Evolutionary conservation across 2,329 filamentous ascomycete species (phyloP).

Genomic region (Neocatenulostroma microsporum): DNA sequence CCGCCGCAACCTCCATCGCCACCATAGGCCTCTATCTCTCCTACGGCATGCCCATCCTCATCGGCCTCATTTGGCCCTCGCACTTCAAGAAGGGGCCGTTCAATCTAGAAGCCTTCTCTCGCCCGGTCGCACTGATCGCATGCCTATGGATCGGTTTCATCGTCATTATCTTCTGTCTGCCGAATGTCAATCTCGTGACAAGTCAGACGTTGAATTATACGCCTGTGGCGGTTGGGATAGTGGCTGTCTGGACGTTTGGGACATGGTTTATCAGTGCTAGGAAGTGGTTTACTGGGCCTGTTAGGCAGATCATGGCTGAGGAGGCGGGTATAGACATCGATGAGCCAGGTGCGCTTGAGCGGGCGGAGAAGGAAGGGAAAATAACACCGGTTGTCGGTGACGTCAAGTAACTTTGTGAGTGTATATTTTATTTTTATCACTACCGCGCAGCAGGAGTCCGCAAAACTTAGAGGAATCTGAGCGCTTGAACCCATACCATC

Average conservation of each 20-base stretch:
- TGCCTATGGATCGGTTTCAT: conserved; percentile 49
- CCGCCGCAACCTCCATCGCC: conserved; percentile 52
- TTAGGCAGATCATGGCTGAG: conserved; percentile 47
- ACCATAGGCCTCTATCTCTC: conserved; percentile 53
- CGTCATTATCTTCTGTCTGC: conserved; percentile 51
- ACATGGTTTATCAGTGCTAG: conserved; percentile 48
- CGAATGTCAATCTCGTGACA: conserved; percentile 47
- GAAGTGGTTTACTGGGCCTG: conserved; percentile 50
- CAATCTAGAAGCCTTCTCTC: conserved; percentile 42
- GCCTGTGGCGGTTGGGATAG: conserved; percentile 52
- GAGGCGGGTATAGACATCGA: conserved; percentile 42
- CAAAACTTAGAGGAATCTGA: too few species aligned
- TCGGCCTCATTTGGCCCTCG: conserved; percentile 45
- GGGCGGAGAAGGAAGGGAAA: conserved; percentile 27
- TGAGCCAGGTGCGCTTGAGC: conserved; percentile 40
- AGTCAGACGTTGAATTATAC: conserved; percentile 53
- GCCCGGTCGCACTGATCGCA: conserved; percentile 42
- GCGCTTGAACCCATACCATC: too few species aligned
- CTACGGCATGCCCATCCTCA: conserved; percentile 51
- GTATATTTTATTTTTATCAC: too few species aligned
- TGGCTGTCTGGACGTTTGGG: conserved; percentile 40
- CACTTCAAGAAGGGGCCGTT: conserved; percentile 52
- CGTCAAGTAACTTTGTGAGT: too few species aligned
- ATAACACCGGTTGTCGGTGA: background rate
- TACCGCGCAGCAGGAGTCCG: too few species aligned